Base-by-base conservation (phyloP, 1,139 yeast genomes). In the Nakaseomyces delphensis region DNA sequence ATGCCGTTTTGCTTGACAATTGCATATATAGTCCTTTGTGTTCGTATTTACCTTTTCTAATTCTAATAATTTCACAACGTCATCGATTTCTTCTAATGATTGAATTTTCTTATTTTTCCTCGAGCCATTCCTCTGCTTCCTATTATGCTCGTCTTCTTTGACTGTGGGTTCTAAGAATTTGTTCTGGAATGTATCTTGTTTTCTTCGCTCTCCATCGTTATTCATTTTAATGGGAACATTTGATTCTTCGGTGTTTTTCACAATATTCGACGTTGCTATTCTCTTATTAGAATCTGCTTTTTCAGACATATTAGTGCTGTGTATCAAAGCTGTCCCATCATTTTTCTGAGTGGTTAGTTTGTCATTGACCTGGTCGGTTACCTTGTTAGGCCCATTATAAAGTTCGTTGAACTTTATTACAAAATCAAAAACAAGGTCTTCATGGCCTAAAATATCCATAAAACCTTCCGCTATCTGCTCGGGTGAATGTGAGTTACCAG, bases 1-100 rank as follows among this genome's bases (percentile, higher is more conserved):
- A 57, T 93, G 98, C 45, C 83, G 69, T 1, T 83, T 77, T 1
- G 84, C 91, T 75, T 79, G 80, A 57, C 99, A 93, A 49, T 81
- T 75, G 57, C 99, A 93, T 1, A 51, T 55, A 28, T 64, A 54
- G 4, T 54, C 53, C 2, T 53, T 45, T 1, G 68, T 48, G 32
- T 52, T 50, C 13, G 50, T 48, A 8, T 54, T 56, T 3, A 59
- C 51, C 8, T 56, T 53, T 16, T 55, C 55, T 1, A 68, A 46
- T 43, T 72, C 77, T 21, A 73, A 52, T 36, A 58, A 59, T 25
- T 55, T 60, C 14, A 65, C 56, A 4, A 62, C 64, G 5, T 68
- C 70, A 16, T 78, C 78, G 18, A 83, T 57, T 38, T 70, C 69
- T 42, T 69, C 71, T 24, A 74, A 67, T 42, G 81, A 85, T 44